These are phyloP conservation scores for Parietichytrium sp. DNA, from an alignment of 108 stramenopile species.

Conservation along the genomic window DNA sequence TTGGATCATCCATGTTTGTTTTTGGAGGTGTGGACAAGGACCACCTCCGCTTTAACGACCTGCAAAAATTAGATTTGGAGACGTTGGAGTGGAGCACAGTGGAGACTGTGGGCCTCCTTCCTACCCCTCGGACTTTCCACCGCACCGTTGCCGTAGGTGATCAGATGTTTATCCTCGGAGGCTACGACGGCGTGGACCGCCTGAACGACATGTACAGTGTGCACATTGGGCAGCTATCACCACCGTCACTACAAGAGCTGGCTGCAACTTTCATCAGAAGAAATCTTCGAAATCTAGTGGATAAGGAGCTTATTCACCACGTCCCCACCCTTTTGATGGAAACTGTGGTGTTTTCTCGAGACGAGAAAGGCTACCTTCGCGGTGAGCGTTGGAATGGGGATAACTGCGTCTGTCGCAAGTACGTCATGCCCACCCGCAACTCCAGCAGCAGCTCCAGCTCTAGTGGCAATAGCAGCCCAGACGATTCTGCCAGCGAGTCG, in stretches of 20 bases:
- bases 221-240: not conserved
- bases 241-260: not conserved
- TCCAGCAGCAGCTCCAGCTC: not conserved
- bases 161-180: slow-evolving; percentile 16
- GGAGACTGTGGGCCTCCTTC: not conserved
- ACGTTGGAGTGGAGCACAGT: not conserved
- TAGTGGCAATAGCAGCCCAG: not conserved
- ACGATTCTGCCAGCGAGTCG: too few species aligned
- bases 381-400: not conserved
- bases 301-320: not conserved
- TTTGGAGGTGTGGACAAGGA: slow-evolving; percentile 35
- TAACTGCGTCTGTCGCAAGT: not conserved
- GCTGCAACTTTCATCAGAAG: not conserved
- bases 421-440: not conserved
- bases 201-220: slow-evolving; percentile 32
- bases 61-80: not conserved
- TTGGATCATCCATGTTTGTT: not conserved
- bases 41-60: slow-evolving; percentile 10
- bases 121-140: slow-evolving; percentile 17
- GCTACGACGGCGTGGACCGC: slow-evolving; percentile 17
- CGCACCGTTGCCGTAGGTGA: not conserved
- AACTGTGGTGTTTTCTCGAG: not conserved
- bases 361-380: not conserved
- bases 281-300: not conserved
- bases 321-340: not conserved